Evolutionary conservation across 2,329 filamentous ascomycete genomes (phyloP), one percentile per base, ranked within the genome.

Genomic region (Neonectria hederae): DNA sequence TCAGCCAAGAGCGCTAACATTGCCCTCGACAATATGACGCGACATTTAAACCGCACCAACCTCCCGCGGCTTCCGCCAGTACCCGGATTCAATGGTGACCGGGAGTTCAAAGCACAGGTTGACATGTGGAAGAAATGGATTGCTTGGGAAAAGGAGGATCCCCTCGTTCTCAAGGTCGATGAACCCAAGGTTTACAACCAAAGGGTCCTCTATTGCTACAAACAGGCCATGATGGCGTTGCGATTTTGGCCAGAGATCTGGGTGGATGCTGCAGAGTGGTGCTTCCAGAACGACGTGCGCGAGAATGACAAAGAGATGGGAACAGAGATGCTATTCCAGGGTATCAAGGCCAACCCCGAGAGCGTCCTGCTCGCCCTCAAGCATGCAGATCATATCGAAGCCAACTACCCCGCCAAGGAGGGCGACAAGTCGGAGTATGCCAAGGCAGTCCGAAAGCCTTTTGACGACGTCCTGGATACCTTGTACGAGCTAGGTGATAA

Each of bases 231-330:
- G 51, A 97, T 97, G 92, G 91, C 94, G 4, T 82, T 99, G 59
- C 90, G 94, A 54, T 99, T 98, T 79, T 96, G 95, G 88, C 94
- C 96, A 4, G 92, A 97, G 76, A 90, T 97, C 71, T 99, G 96
- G 96, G 94, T 94, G 54, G 94, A 97, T 65, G 95, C 94, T 10
- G 92, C 94, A 1, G 92, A 97, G 69, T 98, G 95, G 88, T 97
- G 93, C 78, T 94, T 94, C 74, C 87, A 91, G 59, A 94, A 96
- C 72, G 87, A 87, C 48, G 81, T 94, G 70, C 76, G 79, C 10
- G 82, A 88, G 48, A 90, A 93, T 38, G 86, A 86, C 49, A 83
- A 84, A 64, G 82, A 85, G 6, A 75, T 80, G 63, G 94, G 93
- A 11, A 88, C 91, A 24, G 89, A 93, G 10, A 92, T 98, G 72